Evolutionary conservation across 2,329 filamentous ascomycete species (phyloP).

Genomic region (Xylariomycetidae sp.): DNA sequence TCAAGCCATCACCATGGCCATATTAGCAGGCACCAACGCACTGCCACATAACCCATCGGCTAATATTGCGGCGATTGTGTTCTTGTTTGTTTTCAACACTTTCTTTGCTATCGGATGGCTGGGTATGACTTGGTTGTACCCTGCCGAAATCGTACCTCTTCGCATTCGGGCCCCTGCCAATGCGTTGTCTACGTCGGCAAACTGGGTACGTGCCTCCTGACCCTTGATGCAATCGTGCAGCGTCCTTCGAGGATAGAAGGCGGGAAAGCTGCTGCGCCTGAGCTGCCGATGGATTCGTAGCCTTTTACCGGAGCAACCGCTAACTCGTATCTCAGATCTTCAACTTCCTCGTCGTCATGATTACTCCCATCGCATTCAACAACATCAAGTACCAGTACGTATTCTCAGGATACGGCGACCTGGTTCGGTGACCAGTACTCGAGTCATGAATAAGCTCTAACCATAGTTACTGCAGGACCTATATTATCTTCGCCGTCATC

Average conservation of each 20-base stretch:
- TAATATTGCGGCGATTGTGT: constrained; percentile 30
- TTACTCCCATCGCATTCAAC: constrained; percentile 54
- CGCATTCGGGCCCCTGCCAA: constrained; percentile 52
- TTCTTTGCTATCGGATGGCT: constrained; percentile 50
- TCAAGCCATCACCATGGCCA: constrained; percentile 62
- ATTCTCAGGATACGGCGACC: no score
- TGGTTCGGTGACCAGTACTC: not conserved
- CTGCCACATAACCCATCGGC: constrained; percentile 17
- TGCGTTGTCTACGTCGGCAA: constrained; percentile 42
- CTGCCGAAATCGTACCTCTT: constrained; percentile 52
- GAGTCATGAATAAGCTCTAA: not conserved
- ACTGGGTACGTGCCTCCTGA: no score
- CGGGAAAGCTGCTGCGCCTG: no score
- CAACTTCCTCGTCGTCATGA: constrained; percentile 61
- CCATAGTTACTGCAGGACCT: no score
- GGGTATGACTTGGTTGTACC: constrained; percentile 55
- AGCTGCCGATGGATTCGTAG: no score
- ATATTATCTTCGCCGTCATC: constrained; percentile 63
- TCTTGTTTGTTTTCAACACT: constrained; percentile 49
- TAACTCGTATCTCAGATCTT: no score
- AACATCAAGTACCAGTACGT: constrained; percentile 54
- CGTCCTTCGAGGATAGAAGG: no score
- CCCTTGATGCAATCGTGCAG: no score
- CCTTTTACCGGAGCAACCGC: no score
- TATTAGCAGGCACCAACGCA: constrained; percentile 45